Percentiles rank a stretch among this genome's conserved stretches.
Conservation (phyloP, 2,329 filamentous ascomycete species). For the Penicillium sclerotiorum region DNA sequence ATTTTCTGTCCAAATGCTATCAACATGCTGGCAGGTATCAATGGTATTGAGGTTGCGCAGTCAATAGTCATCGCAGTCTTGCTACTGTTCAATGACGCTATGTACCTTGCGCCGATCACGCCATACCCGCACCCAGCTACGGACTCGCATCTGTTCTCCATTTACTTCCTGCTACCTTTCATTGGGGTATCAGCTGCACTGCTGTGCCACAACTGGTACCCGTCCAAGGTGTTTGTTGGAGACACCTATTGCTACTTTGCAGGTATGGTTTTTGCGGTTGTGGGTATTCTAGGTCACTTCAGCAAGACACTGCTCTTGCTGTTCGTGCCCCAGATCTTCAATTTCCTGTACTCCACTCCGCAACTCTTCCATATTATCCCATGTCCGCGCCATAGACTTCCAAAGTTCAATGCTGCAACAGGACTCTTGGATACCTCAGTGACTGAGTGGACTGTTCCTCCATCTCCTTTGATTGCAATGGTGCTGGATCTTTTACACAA, state of each 20-base stretch:
- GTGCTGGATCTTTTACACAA: conserved; percentile 69
- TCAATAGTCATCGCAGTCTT: conserved; percentile 86
- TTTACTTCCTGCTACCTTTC: conserved; percentile 93
- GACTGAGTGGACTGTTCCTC: conserved; percentile 75
- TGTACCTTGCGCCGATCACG: conserved; percentile 76
- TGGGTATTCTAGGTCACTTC: conserved; percentile 95
- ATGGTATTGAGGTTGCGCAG: conserved; percentile 95
- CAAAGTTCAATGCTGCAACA: conserved; percentile 81
- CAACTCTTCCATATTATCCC: conserved; percentile 89
- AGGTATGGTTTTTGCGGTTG: conserved; percentile 97
- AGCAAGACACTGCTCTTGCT: conserved; percentile 93
- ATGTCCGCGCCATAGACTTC: conserved; percentile 89
- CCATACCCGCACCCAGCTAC: conserved; percentile 89
- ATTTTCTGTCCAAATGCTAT: conserved; percentile 99
- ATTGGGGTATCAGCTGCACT: conserved; percentile 88
- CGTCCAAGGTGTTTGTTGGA: conserved; percentile 90
- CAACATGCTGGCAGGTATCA: conserved; percentile 99
- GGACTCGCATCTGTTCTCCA: conserved; percentile 92
- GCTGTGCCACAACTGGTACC: conserved; percentile 92
- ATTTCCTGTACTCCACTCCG: conserved; percentile 90
- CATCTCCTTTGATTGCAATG: conserved; percentile 63
- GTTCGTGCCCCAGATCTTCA: conserved; percentile 91
- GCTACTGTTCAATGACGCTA: conserved; percentile 79
- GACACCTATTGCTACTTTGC: conserved; percentile 99
- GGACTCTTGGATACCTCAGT: conserved; percentile 85